A percentile compares a stretch with the other conserved stretches of the same genome.
Conservation (phyloP, 495 filamentous ascomycete species). For the Aspergillus carlsbadensis region DNA sequence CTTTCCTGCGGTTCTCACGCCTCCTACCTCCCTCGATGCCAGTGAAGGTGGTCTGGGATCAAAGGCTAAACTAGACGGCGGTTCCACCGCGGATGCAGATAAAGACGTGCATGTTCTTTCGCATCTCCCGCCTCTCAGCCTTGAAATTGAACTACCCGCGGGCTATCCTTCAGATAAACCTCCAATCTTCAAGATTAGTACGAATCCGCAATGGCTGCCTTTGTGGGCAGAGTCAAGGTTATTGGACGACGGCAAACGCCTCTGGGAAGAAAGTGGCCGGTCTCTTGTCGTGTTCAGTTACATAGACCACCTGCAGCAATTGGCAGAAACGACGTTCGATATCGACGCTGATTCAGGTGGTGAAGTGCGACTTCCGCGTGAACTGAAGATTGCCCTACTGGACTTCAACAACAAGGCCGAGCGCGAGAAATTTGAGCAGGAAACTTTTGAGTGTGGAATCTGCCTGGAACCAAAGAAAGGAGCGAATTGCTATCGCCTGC, state of each 20-base stretch:
- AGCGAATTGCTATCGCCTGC: constrained; percentile 69
- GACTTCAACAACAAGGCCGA: constrained; percentile 76
- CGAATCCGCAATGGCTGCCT: constrained; percentile 71
- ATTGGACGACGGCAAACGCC: constrained; percentile 52
- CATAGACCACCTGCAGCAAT: constrained; percentile 83
- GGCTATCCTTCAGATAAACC: constrained; percentile 71
- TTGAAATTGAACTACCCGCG: constrained; percentile 68
- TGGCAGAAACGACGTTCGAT: constrained; percentile 74
- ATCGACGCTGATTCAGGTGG: constrained; percentile 53
- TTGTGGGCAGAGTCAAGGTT: constrained; percentile 54
- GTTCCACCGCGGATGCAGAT: constrained; percentile 13
- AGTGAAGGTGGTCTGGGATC: constrained; percentile 18
- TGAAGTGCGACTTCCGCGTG: constrained; percentile 39
- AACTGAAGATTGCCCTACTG: constrained; percentile 70
- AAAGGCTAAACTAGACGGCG: constrained; percentile 25
- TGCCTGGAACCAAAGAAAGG: constrained; percentile 96
- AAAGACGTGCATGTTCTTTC: constrained; percentile 63
- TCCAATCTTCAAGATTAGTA: constrained; percentile 64
- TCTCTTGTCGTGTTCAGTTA: constrained; percentile 79
- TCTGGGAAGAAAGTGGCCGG: constrained; percentile 84
- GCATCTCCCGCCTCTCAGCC: constrained; percentile 71
- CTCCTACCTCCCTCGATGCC: constrained; percentile 46
- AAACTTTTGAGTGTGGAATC: constrained; percentile 86
- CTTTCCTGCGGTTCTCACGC: constrained; percentile 38
- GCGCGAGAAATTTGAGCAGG: constrained; percentile 71